Conservation (phyloP, 2,329 filamentous ascomycete species). For the Aspergillus ruber region DNA sequence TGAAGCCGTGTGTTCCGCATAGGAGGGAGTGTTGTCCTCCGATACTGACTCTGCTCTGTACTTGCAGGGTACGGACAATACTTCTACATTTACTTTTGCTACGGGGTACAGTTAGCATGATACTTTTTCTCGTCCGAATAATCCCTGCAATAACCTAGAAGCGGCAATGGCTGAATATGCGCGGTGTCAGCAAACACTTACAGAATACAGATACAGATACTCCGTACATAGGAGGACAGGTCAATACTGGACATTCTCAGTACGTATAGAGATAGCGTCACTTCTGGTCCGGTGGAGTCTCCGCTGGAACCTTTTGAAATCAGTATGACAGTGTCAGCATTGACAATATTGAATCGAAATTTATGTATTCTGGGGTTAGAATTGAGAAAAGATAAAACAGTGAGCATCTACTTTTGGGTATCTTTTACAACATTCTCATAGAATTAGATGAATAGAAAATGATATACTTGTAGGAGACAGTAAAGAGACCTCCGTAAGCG, state of each 20-base stretch:
- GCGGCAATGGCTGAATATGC: no score
- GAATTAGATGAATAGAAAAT: background rate
- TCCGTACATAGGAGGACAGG: background rate
- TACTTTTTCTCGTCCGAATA: no score
- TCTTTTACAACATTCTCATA: background rate
- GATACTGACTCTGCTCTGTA: background rate
- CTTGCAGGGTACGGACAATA: background rate
- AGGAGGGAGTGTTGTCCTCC: background rate
- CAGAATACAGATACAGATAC: background rate
- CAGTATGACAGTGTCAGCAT: background rate
- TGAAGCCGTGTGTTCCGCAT: background rate
- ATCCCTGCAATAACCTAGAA: no score
- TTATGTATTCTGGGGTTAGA: no score
- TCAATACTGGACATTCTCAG: background rate
- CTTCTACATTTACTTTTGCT: no score
- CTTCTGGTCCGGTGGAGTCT: background rate
- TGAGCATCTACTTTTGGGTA: background rate
- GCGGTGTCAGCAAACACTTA: no score
- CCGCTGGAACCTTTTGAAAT: background rate
- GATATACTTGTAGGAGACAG: background rate
- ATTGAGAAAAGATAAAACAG: background rate
- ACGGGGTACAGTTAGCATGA: no score
- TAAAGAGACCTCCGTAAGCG: background rate
- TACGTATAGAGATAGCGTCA: background rate
- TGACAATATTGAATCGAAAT: background rate